Conservation (phyloP, 169 alveolate species). For the Plasmodium cynomolgi region DNA sequence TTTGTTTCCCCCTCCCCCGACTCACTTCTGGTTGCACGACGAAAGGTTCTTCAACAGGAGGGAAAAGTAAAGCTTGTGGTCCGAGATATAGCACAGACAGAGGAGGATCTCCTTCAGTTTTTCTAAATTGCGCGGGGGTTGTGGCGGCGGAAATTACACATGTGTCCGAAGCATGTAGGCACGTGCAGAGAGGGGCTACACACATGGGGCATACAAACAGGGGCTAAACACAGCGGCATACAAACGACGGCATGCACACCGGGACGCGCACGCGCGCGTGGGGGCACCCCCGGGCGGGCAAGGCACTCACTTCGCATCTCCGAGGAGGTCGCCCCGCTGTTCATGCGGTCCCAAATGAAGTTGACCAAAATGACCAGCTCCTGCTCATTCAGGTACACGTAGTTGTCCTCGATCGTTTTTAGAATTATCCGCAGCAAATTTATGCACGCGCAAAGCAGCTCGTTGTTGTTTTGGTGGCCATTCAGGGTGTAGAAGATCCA, state of each 20-base stretch:
- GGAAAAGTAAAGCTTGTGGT: slow-evolving; percentile 44
- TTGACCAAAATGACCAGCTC: slow-evolving; percentile 25
- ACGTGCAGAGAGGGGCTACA: background rate
- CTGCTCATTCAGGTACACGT: slow-evolving; percentile 38
- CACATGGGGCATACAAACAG: background rate
- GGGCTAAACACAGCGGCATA: background rate
- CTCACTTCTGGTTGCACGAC: slow-evolving; percentile 45
- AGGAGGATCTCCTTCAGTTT: slow-evolving; percentile 51
- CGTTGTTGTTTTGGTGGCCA: slow-evolving; percentile 37
- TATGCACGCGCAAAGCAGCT: slow-evolving; percentile 8
- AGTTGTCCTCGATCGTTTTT: slow-evolving; percentile 66
- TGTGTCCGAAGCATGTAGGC: background rate
- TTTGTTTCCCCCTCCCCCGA: background rate
- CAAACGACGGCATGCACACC: background rate
- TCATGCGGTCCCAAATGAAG: slow-evolving; percentile 37
- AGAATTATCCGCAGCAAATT: slow-evolving; percentile 42
- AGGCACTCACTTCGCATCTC: slow-evolving; percentile 33
- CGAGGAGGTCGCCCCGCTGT: slow-evolving; percentile 3
- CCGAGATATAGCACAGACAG: slow-evolving; percentile 47
- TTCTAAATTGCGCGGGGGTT: background rate
- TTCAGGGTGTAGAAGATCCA: slow-evolving; percentile 43
- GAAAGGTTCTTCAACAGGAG: slow-evolving; percentile 32
- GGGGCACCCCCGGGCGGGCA: background rate
- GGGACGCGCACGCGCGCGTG: background rate
- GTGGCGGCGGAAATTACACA: background rate